A percentile compares a stretch with the other conserved stretches of the same genome.
These are phyloP conservation scores for Allomyces macrogynus DNA, from an alignment of 192 early-diverging fungal species.

Conservation along the genomic window DNA sequence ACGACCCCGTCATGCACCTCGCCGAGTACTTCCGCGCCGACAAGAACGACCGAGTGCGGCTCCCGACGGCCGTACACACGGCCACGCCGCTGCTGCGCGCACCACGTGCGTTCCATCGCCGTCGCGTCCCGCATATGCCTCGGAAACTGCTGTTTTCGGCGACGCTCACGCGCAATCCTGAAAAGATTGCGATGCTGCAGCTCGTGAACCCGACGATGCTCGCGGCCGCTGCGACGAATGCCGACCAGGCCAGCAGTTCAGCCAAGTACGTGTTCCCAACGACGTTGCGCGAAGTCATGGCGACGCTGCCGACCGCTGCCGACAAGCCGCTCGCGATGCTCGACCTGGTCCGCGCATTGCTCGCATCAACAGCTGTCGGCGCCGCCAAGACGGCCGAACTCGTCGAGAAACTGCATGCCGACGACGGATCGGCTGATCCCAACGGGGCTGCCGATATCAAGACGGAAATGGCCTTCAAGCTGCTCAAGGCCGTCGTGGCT, in stretches of 20 bases:
- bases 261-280: conserved; percentile 17
- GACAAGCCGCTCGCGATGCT: conserved; percentile 72
- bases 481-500: too few species aligned
- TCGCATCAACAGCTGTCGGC: not conserved
- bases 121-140: conserved; percentile 9
- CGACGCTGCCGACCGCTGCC: conserved; percentile 33
- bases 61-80: not conserved
- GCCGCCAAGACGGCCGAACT: conserved; percentile 12
- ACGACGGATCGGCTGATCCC: too few species aligned
- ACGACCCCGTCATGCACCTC: not conserved
- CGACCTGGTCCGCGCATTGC: conserved; percentile 36
- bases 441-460: too few species aligned
- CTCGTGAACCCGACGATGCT: conserved; percentile 69
- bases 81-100: not conserved
- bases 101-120: conserved; percentile 10
- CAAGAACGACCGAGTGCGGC: not conserved
- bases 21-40: not conserved
- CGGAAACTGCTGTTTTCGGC: conserved; percentile 94
- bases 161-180: conserved; percentile 80
- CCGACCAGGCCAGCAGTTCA: conserved; percentile 9
- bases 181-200: conserved; percentile 67
- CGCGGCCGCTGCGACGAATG: conserved; percentile 22
- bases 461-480: too few species aligned
- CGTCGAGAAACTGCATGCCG: too few species aligned
- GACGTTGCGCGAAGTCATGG: conserved; percentile 46